A percentile compares a stretch with the other conserved stretches of the same genome.
These are phyloP conservation scores for Cenchrus purpureus DNA, from an alignment of 176 grass and related monocot species.

Conservation along the genomic window DNA sequence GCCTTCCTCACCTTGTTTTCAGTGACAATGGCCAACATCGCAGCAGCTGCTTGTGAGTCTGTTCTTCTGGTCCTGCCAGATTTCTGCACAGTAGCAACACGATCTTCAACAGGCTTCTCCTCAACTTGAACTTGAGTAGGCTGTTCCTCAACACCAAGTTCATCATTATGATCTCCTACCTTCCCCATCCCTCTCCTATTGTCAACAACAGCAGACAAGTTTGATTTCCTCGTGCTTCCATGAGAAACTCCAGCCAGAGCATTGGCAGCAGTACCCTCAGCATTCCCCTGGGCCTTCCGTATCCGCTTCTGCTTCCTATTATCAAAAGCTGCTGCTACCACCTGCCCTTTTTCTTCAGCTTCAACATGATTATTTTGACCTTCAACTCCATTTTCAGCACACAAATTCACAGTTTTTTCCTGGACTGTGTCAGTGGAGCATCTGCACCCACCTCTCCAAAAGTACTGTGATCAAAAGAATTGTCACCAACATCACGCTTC, in stretches of 20 bases:
- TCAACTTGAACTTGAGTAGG: constrained; percentile 3
- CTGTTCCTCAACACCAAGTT: constrained; percentile 6
- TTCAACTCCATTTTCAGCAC: neutral
- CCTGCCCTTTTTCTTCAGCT: neutral
- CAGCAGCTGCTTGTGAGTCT: neutral
- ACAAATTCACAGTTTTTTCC: neutral
- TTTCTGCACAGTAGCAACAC: neutral
- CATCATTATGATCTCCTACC: neutral
- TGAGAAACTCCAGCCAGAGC: constrained; percentile 7
- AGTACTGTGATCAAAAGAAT: constrained; percentile 16
- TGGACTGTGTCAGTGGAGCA: neutral
- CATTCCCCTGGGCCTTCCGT: neutral
- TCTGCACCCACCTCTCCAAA: neutral
- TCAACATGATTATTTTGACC: neutral
- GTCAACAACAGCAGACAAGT: constrained; percentile 23
- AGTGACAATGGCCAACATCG: neutral
- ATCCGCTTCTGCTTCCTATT: constrained; percentile 16
- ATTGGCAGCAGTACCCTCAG: neutral
- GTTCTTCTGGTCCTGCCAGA: constrained; percentile 32
- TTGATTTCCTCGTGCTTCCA: constrained; percentile 34
- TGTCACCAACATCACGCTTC: neutral
- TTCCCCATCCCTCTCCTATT: constrained; percentile 13
- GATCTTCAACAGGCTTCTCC: neutral
- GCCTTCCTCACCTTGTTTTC: constrained; percentile 33
- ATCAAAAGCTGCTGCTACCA: neutral